These are phyloP conservation scores for Globisporangium takayamanum DNA, from an alignment of 352 stramenopile genomes.

Conservation along the genomic window DNA sequence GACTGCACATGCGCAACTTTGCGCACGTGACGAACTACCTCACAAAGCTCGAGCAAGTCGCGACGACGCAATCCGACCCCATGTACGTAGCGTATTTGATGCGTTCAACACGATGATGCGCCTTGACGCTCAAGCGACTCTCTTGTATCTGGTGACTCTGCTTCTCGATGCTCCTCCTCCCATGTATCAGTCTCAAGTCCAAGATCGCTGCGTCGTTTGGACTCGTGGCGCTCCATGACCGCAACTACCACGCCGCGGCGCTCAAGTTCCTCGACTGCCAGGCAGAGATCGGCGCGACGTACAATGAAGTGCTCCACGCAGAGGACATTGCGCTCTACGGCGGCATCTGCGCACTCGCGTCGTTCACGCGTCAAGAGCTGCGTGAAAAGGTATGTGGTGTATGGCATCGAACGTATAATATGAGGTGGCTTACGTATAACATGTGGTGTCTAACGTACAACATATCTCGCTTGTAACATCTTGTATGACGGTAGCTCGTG, in stretches of 20 bases:
- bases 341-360: slow-evolving; percentile 79
- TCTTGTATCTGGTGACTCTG: not conserved
- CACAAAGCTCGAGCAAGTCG: slow-evolving; percentile 81
- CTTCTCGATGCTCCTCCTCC: not conserved
- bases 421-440: not conserved
- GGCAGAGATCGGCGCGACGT: slow-evolving; percentile 71
- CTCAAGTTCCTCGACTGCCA: slow-evolving; percentile 80
- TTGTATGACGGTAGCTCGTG: slow-evolving; percentile 40
- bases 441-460: not conserved
- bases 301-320: slow-evolving; percentile 77
- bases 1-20: slow-evolving; percentile 84
- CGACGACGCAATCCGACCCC: slow-evolving; percentile 49
- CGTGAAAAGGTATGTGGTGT: slow-evolving; percentile 45
- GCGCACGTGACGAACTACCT: slow-evolving; percentile 83
- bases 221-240: slow-evolving; percentile 71
- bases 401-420: not conserved
- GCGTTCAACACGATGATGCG: not conserved
- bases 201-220: slow-evolving; percentile 78
- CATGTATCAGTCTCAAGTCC: slow-evolving; percentile 50
- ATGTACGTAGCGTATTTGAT: slow-evolving; percentile 32
- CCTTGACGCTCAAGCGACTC: not conserved
- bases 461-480: too few relatives aligned
- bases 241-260: slow-evolving; percentile 71
- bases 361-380: slow-evolving; percentile 77
- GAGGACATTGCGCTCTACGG: slow-evolving; percentile 87